A percentile compares a stretch with the other conserved stretches of the same genome.
Evolutionary conservation across 2,329 filamentous ascomycete genomes (phyloP).

Genomic region (Fusarium albosuccineum): DNA sequence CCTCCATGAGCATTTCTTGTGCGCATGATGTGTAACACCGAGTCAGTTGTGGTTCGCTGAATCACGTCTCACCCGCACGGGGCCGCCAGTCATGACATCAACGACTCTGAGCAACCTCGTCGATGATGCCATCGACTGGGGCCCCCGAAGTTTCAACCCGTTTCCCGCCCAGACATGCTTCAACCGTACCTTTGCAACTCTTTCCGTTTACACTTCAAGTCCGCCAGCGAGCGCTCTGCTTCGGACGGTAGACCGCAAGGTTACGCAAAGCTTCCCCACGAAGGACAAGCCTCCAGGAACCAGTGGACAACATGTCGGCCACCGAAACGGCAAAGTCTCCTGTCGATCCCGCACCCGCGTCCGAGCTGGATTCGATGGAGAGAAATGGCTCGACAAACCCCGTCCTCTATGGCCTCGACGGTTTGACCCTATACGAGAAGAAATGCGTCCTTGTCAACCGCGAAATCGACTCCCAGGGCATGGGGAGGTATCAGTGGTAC

Average conservation of each 20-base stretch:
- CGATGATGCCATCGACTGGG: conserved; percentile 11
- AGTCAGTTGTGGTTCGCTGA: neutral
- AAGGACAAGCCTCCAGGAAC: neutral
- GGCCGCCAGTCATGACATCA: conserved; percentile 27
- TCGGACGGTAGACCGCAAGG: neutral
- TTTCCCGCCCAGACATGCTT: neutral
- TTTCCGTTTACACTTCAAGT: neutral
- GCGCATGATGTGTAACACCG: neutral
- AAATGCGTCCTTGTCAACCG: conserved; percentile 53
- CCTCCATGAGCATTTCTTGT: too few relatives aligned
- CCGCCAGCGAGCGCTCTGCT: neutral
- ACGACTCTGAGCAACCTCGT: conserved; percentile 9
- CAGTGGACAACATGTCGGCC: neutral
- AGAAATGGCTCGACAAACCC: neutral
- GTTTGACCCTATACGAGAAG: conserved; percentile 50
- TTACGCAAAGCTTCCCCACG: neutral
- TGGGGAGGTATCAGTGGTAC: conserved; percentile 67
- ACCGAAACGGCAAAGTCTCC: conserved; percentile 8
- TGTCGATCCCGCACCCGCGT: neutral
- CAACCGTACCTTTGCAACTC: neutral
- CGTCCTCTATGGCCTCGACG: conserved; percentile 33
- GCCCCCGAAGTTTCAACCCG: neutral
- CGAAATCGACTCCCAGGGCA: conserved; percentile 65
- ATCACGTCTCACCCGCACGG: neutral
- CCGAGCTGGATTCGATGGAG: conserved; percentile 9